These are phyloP conservation scores for Aspergillus sp. DNA, from an alignment of 2,329 filamentous ascomycete genomes.

Conservation along the genomic window DNA sequence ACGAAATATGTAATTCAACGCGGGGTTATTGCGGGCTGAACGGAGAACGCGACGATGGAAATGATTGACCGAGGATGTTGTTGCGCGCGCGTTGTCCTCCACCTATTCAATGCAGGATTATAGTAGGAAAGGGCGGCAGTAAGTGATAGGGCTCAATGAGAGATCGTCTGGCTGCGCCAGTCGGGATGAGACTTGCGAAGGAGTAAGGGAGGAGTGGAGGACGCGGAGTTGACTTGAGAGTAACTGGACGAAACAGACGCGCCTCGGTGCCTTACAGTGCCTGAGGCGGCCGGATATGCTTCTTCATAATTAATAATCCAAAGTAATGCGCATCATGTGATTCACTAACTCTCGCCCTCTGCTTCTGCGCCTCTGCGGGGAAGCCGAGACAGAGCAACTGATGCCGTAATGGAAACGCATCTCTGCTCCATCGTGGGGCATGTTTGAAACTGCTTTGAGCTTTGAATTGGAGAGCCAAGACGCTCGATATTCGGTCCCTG, in stretches of 20 bases:
- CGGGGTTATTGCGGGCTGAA: slow-evolving; percentile 13
- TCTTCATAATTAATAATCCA: slow-evolving; percentile 1
- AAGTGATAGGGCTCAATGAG: slow-evolving; percentile 6
- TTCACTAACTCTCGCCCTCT: slow-evolving; percentile 8
- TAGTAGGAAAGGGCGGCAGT: neutral
- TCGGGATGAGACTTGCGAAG: slow-evolving; percentile 4
- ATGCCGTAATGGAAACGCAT: slow-evolving; percentile 25
- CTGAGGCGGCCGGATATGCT: slow-evolving; percentile 4
- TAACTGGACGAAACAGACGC: slow-evolving; percentile 19
- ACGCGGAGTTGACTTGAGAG: slow-evolving; percentile 9
- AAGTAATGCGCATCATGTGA: neutral
- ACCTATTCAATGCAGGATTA: neutral
- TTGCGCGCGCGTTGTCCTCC: slow-evolving; percentile 18
- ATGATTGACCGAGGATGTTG: slow-evolving; percentile 1
- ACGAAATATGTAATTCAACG: slow-evolving; percentile 16
- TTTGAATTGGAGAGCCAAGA: slow-evolving; percentile 15
- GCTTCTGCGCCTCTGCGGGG: slow-evolving; percentile 3
- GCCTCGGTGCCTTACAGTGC: slow-evolving; percentile 20
- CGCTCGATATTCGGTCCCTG: slow-evolving; percentile 6
- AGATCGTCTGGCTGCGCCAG: neutral
- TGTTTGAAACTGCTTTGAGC: slow-evolving; percentile 1
- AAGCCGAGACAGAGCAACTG: neutral
- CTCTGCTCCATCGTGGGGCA: slow-evolving; percentile 13
- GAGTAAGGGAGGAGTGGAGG: slow-evolving; percentile 8
- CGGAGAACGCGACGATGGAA: slow-evolving; percentile 17